These are phyloP conservation scores for Exophiala alcalophila DNA, from an alignment of 2,329 filamentous ascomycete species.

Conservation along the genomic window DNA sequence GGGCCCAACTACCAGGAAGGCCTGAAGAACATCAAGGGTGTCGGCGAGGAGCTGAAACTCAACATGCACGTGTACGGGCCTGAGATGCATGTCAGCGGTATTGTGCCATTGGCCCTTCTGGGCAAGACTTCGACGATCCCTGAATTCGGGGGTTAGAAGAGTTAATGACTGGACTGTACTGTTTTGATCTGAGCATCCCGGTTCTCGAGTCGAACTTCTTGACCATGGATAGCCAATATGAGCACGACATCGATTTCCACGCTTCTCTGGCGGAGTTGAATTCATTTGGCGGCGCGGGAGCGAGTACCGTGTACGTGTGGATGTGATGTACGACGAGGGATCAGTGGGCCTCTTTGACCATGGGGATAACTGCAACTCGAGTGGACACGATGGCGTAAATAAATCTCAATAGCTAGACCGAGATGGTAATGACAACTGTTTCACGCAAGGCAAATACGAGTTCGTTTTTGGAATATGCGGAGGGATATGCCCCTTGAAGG, in stretches of 20 bases:
- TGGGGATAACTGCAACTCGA: neutral
- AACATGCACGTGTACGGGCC: slow-evolving; percentile 89
- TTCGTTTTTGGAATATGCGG: too few relatives aligned
- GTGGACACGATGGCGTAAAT: slow-evolving; percentile 8
- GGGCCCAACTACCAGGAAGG: slow-evolving; percentile 99
- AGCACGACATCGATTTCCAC: too few relatives aligned
- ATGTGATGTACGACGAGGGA: slow-evolving; percentile 6
- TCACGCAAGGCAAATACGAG: too few relatives aligned
- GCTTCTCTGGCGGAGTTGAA: slow-evolving; percentile 17
- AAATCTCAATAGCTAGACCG: slow-evolving; percentile 17
- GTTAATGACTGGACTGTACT: slow-evolving; percentile 11
- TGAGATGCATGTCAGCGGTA: slow-evolving; percentile 87
- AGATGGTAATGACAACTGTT: slow-evolving; percentile 12
- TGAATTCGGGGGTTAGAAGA: slow-evolving; percentile 51
- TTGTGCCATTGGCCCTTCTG: slow-evolving; percentile 83
- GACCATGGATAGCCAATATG: slow-evolving; percentile 15
- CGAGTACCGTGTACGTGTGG: slow-evolving; percentile 3
- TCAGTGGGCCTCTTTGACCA: slow-evolving; percentile 1
- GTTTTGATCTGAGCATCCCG: slow-evolving; percentile 20
- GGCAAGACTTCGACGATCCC: slow-evolving; percentile 60
- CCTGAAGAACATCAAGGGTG: slow-evolving; percentile 99
- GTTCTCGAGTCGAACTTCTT: slow-evolving; percentile 16
- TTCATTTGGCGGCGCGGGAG: slow-evolving; percentile 1
- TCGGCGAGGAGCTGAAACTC: slow-evolving; percentile 88
- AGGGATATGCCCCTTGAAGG: too few relatives aligned